Base-by-base conservation (phyloP, 2,329 filamentous ascomycete species). In the Lachnellula arida region DNA sequence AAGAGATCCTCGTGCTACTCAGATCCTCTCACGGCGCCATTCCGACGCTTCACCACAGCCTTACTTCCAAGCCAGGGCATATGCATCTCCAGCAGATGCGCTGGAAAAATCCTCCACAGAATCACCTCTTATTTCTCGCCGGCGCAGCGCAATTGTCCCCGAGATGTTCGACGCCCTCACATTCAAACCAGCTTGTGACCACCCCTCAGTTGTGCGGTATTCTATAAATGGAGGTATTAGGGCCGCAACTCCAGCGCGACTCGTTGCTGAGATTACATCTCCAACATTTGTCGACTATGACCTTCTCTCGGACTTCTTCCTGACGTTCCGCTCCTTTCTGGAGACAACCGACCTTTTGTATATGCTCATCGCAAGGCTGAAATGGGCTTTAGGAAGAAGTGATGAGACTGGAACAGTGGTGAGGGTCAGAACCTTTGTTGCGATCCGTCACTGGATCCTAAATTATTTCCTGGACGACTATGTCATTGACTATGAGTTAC, bases 401-500 rank as follows among this genome's bases (percentile, higher is more conserved):
- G 90, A 96, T 68, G 91, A 97, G 69, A 85, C 86, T 55, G 94
- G 94, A 40, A 89, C 91, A 68, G 90, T 99, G 51, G 94, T 97
- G n/a, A 85, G 93, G 49, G 95, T 99, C 15, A 84, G 94, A 43
- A 95, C 92, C 0, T 99, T 97, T 74, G 94, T 97, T 25, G 94
- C 94, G 7, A 79, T 97, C 46, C 85, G 94, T 55, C 94, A 99
- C 72, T 99, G 94, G 94, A 92, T 97, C 55, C 75, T 99, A 60
- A 99, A 99, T 71, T 99, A 99, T 72, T 99, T 97, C 64, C 81
- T 89, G 54, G 94, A 99, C 68, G 94, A 99, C 69, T 99, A 96
- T 70, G 83, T 95, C 42, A 73, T 87, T 23, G 85, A 92, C 68
- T 86, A 87, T 67, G 76, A 81, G 46, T 77, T 97, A 34, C 86